These are phyloP conservation scores for Dionaea muscipula DNA, from an alignment of 179 eudicot species.

Conservation along the genomic window DNA sequence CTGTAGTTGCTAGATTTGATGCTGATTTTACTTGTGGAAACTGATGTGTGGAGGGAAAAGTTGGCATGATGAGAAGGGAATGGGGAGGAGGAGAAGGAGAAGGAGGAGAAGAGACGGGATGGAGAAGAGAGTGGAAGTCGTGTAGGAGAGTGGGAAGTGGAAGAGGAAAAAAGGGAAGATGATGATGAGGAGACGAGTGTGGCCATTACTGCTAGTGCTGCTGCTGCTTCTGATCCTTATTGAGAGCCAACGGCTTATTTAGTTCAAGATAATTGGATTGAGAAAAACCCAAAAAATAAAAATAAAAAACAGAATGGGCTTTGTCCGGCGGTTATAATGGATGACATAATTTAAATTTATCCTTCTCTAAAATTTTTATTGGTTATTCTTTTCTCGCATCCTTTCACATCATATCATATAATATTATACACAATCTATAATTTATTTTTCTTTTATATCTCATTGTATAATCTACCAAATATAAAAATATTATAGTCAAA, in stretches of 20 bases:
- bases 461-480: too few relatives aligned
- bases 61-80: slow-evolving; percentile 19
- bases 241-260: slow-evolving; percentile 5
- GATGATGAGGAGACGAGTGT: slow-evolving; percentile 6
- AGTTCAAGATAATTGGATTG: neutral
- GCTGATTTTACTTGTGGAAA: slow-evolving; percentile 16
- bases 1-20: slow-evolving; percentile 11
- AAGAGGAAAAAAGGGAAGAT: neutral
- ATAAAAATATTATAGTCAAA: too few relatives aligned
- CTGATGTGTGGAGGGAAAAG: slow-evolving; percentile 10
- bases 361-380: too few relatives aligned
- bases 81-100: slow-evolving; percentile 17
- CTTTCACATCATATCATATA: too few relatives aligned
- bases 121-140: slow-evolving; percentile 18
- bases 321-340: too few relatives aligned
- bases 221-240: neutral
- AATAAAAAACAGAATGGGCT: neutral
- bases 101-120: slow-evolving; percentile 16
- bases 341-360: too few relatives aligned
- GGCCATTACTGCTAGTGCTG: slow-evolving; percentile 5
- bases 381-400: too few relatives aligned
- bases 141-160: slow-evolving; percentile 18
- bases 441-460: too few relatives aligned
- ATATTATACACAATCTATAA: too few relatives aligned
- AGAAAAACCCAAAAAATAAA: neutral